Conservation (phyloP, 2,329 filamentous ascomycete genomes). For the Penicillium sp. region DNA sequence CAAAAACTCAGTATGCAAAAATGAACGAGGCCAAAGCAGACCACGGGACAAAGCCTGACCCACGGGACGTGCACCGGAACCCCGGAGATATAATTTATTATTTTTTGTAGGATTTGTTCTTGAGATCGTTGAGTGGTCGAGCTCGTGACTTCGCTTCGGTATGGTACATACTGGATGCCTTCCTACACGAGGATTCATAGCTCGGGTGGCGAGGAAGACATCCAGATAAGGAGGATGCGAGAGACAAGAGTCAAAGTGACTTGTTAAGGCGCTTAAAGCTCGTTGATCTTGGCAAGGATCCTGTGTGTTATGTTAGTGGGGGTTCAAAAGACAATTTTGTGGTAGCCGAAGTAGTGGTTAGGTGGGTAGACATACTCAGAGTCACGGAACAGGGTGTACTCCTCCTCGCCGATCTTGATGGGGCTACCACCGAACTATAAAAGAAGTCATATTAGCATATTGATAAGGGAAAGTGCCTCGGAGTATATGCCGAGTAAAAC, state of each 20-base stretch:
- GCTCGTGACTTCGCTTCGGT: slow-evolving; percentile 33
- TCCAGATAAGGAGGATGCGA: slow-evolving; percentile 17
- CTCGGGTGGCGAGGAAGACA: slow-evolving; percentile 5
- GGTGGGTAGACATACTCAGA: slow-evolving; percentile 73
- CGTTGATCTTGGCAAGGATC: slow-evolving; percentile 98
- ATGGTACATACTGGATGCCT: slow-evolving; percentile 33
- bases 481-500: not conserved
- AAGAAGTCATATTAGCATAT: slow-evolving; percentile 19
- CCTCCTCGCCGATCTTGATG: slow-evolving; percentile 96
- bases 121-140: slow-evolving; percentile 25
- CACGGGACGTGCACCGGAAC: not conserved
- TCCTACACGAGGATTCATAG: slow-evolving; percentile 14
- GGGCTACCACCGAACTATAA: slow-evolving; percentile 84
- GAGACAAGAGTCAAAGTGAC: slow-evolving; percentile 14
- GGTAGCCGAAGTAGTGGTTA: not conserved
- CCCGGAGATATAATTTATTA: slow-evolving; percentile 11
- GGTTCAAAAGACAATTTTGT: not conserved
- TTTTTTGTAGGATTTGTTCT: slow-evolving; percentile 25
- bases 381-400: slow-evolving; percentile 94
- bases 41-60: not conserved
- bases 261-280: slow-evolving; percentile 58
- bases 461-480: not conserved
- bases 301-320: slow-evolving; percentile 49
- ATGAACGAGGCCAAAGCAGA: slow-evolving; percentile 3
- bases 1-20: slow-evolving; percentile 30